These are phyloP conservation scores for Phylloboletellus chloephorus DNA, from an alignment of 1,284 basidiomycete species.

Conservation along the genomic window DNA sequence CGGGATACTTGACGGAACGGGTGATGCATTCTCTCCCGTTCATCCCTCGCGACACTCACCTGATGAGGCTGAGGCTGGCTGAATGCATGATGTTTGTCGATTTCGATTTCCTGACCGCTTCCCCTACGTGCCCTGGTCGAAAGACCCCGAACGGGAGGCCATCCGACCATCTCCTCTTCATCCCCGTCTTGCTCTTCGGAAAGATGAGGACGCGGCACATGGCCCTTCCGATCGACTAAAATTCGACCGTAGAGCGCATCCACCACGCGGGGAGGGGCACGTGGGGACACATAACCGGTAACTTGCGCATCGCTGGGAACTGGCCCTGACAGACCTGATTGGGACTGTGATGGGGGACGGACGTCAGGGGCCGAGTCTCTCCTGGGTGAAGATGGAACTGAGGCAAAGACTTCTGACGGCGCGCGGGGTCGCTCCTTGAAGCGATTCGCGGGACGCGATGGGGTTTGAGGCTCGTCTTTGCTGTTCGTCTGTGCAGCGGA, in stretches of 20 bases:
- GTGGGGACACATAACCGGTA: background rate
- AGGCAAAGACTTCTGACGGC: conserved; percentile 20
- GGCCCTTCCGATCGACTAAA: conserved; percentile 23
- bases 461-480: background rate
- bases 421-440: conserved; percentile 9
- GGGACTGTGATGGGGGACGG: conserved; percentile 1
- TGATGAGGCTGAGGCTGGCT: conserved; percentile 13
- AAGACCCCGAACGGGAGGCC: conserved; percentile 22
- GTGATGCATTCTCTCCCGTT: background rate
- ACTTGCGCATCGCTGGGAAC: background rate
- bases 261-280: conserved; percentile 25
- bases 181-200: background rate
- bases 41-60: background rate
- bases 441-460: conserved; percentile 6
- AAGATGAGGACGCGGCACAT: conserved; percentile 10
- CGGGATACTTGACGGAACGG: background rate
- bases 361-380: background rate
- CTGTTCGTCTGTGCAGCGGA: background rate
- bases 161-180: conserved; percentile 1
- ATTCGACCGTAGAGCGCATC: conserved; percentile 17
- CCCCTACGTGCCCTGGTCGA: background rate
- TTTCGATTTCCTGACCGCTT: background rate
- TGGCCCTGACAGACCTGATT: background rate
- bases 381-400: conserved; percentile 14
- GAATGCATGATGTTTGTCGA: conserved; percentile 21